Evolutionary conservation across 805 yeast species (phyloP).

Genomic region (Cyberlindnera maritima): DNA sequence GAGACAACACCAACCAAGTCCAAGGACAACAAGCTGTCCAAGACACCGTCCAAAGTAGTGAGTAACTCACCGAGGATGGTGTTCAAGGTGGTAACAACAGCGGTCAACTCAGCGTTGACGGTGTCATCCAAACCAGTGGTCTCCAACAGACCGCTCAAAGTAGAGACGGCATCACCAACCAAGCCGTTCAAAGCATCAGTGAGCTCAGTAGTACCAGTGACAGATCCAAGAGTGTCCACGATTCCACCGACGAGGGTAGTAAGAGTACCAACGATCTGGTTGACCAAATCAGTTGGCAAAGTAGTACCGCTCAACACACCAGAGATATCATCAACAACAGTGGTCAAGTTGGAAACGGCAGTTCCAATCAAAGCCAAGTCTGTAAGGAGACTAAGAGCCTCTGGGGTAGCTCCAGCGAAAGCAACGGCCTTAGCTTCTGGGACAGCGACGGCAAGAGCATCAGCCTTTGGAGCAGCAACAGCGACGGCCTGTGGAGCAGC

Average conservation of each 20-base stretch:
- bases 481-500: slow-evolving; percentile 10
- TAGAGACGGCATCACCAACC: slow-evolving; percentile 8
- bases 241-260: slow-evolving; percentile 10
- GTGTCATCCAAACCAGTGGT: slow-evolving; percentile 10
- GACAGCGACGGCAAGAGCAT: slow-evolving; percentile 1
- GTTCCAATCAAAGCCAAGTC: slow-evolving; percentile 3
- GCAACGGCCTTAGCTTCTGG: slow-evolving; percentile 11
- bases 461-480: slow-evolving; percentile 10
- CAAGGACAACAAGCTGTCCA: slow-evolving; percentile 8
- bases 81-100: slow-evolving; percentile 1
- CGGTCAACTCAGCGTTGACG: slow-evolving; percentile 3
- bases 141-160: slow-evolving; percentile 10
- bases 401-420: slow-evolving; percentile 10
- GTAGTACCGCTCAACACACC: slow-evolving; percentile 4
- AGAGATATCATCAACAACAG: slow-evolving; percentile 2
- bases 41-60: slow-evolving; percentile 5
- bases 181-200: slow-evolving; percentile 10
- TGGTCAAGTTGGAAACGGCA: slow-evolving; percentile 6
- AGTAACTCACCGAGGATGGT: slow-evolving; percentile 6
- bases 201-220: slow-evolving; percentile 9
- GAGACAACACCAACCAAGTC: slow-evolving; percentile 20
- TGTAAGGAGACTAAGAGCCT: slow-evolving; percentile 1
- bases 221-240: slow-evolving; percentile 12
- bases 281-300: slow-evolving; percentile 11
- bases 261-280: slow-evolving; percentile 4